Base-by-base conservation (phyloP, 2,329 filamentous ascomycete genomes). In the Capronia americana region DNA sequence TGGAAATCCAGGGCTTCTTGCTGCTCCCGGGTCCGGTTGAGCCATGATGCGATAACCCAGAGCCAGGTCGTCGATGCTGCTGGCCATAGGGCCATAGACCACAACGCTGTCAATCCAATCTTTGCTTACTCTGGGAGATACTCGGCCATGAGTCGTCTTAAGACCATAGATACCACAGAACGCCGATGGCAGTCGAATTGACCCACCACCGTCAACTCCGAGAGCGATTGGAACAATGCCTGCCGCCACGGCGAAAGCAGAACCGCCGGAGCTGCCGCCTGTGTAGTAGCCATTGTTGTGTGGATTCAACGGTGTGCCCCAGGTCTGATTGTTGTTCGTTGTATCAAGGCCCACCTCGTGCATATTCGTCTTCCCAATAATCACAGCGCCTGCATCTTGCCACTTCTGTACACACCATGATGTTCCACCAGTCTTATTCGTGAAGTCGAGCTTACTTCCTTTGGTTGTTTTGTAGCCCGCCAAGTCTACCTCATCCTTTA, bases 111-210 rank as follows among this genome's bases (percentile, higher is more conserved):
- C 82, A 28, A 85, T 85, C 59, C 87, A 82, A 65, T 86, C 86
- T 14, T 82, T 78, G 1, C 86, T 84, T 0, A 90, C 90, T 3
- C 82, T 81, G 57, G 68, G 82, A 51, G 85, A 85, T 5, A 91
- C 63, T n/a, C 72, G 88, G 73, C 89, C 86, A 75, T 95, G 90
- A 0, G 87, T 89, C 0, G 92, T 83, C 78, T 97, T 96, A 65
- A 97, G 83, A 1, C 92, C 92, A 77, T 90, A 96, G 24, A 92
- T 80, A 57, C 92, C 92, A 76, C 92, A 95, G 80, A 91, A 94
- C 34, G 85, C 84, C 0, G 88, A 80, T 0, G 92, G 92, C 44
- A 95, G 86, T 46, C 92, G 88, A 64, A 92, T 86, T 67, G 88
- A 91, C 66, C 91, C 91, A 44, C 91, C 90, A 1, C 90, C 90